Percentiles rank a stretch among this genome's conserved stretches.
phyloP scores from a whole-genome alignment of 176 grass and related monocot genomes.

The Aegilops sharonensis region DNA sequence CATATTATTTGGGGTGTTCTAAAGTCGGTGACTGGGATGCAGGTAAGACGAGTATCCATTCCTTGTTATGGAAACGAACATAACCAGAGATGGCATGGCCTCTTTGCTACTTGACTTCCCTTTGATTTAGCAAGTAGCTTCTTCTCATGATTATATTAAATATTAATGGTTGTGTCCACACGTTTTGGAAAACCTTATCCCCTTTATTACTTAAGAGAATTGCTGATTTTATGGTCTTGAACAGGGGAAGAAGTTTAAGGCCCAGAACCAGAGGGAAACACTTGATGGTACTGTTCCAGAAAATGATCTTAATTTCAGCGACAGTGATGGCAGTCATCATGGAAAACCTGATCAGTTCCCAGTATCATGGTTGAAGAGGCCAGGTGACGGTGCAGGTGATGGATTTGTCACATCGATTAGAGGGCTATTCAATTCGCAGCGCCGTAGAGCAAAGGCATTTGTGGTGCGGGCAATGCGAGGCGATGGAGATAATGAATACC shows the following conservation, averaged over 20 bases:
- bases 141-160: constrained; percentile 11
- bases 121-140: not conserved
- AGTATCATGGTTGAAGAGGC: constrained; percentile 91
- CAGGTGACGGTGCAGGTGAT: constrained; percentile 84
- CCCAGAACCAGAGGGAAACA: constrained; percentile 65
- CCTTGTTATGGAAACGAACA: not conserved
- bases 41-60: constrained; percentile 40
- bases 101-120: constrained; percentile 11
- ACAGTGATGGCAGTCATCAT: constrained; percentile 74
- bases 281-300: constrained; percentile 67
- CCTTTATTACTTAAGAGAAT: not conserved
- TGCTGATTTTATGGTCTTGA: constrained; percentile 2
- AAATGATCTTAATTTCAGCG: constrained; percentile 81
- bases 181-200: not conserved
- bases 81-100: not conserved
- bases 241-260: constrained; percentile 93
- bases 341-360: constrained; percentile 79
- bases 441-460: constrained; percentile 94
- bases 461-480: constrained; percentile 71
- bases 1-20: constrained; percentile 99
- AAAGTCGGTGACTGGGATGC: constrained; percentile 98
- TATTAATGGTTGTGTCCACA: not conserved
- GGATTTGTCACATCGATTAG: constrained; percentile 96
- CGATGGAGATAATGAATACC: constrained; percentile 82
- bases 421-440: constrained; percentile 95